Evolutionary conservation across 768 basidiomycete genomes (phyloP).

Genomic region (Trametes cinnabarina): DNA sequence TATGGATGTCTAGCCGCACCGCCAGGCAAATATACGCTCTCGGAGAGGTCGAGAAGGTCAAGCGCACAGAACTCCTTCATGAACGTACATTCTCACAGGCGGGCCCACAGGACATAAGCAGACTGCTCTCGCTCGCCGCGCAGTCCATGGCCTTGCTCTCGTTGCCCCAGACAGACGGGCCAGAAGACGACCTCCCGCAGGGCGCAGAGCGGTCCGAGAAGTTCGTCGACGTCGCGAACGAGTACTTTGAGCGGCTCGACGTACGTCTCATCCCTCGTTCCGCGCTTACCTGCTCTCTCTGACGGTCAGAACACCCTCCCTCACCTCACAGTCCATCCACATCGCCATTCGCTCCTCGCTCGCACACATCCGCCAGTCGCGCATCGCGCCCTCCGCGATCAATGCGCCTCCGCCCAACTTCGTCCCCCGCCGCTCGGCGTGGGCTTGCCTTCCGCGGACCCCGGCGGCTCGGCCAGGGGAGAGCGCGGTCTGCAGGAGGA

Average conservation of each 20-base stretch:
- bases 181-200: conserved; percentile 66
- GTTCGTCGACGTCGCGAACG: conserved; percentile 80
- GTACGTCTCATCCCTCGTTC: conserved; percentile 39
- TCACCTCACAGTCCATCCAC: conserved; percentile 83
- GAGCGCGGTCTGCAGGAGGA: conserved; percentile 73
- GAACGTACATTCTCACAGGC: not conserved
- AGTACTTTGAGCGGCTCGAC: conserved; percentile 81
- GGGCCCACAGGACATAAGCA: conserved; percentile 63
- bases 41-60: conserved; percentile 77
- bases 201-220: conserved; percentile 84
- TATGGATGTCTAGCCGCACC: conserved; percentile 79
- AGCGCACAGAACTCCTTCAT: not conserved
- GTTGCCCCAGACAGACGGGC: conserved; percentile 76
- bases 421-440: conserved; percentile 79
- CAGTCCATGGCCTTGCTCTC: conserved; percentile 78
- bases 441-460: conserved; percentile 52
- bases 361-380: conserved; percentile 77
- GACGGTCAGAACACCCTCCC: not conserved
- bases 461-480: conserved; percentile 26
- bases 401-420: conserved; percentile 72
- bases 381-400: conserved; percentile 86
- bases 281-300: not conserved
- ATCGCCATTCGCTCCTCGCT: conserved; percentile 71
- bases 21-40: conserved; percentile 80
- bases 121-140: conserved; percentile 70